Evolutionary conservation across 108 stramenopile genomes (phyloP).

Genomic region (Skeletonema tropicum): DNA sequence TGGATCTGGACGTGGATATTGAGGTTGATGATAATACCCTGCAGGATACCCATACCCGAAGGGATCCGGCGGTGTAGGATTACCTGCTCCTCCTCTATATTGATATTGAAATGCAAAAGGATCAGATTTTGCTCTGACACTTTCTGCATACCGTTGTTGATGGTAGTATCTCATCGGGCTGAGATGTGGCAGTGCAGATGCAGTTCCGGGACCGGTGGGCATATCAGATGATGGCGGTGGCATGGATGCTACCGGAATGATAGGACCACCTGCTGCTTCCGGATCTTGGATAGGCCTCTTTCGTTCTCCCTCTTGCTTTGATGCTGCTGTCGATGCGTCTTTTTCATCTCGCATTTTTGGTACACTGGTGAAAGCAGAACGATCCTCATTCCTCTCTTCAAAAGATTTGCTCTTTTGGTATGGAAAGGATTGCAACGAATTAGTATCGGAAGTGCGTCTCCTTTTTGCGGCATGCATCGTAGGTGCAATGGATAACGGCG

Average conservation of each 20-base stretch:
- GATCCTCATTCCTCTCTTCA: slow-evolving; percentile 1
- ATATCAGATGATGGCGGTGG: neutral
- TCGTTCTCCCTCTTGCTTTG: neutral
- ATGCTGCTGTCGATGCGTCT: neutral
- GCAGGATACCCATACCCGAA: neutral
- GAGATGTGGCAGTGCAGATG: neutral
- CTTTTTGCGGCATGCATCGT: slow-evolving; percentile 1
- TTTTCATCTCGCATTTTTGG: neutral
- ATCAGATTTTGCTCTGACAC: neutral
- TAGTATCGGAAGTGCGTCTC: neutral
- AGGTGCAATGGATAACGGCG: neutral
- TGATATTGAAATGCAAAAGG: neutral
- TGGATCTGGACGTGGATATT: slow-evolving; percentile 13
- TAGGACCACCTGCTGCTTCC: neutral
- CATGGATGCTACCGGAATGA: neutral
- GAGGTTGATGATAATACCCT: slow-evolving; percentile 8
- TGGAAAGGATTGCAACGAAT: neutral
- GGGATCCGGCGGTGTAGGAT: neutral
- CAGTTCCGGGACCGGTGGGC: neutral
- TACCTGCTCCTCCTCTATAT: neutral
- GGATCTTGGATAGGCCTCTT: neutral
- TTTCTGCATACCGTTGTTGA: neutral
- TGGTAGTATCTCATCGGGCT: slow-evolving; percentile 7
- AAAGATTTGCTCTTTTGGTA: neutral
- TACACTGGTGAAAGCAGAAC: neutral